Base-by-base conservation (phyloP, 2,329 filamentous ascomycete genomes). In the Sporothrix phasma region DNA sequence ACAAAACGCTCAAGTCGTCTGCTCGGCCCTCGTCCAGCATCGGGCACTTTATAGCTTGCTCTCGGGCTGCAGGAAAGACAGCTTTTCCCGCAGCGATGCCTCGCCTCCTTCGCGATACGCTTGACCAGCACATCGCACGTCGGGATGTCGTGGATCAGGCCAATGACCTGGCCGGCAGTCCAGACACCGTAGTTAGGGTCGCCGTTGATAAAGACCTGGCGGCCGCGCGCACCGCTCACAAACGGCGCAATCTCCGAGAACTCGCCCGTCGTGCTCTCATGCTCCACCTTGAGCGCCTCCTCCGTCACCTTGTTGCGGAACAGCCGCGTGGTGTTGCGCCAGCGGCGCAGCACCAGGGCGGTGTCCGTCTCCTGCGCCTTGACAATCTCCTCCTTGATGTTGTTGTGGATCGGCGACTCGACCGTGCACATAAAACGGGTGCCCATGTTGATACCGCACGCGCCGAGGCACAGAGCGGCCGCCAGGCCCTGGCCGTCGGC, bases 361-460 rank as follows among this genome's bases (percentile, higher is more conserved):
- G 94, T 99, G 75, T 97, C 91, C 24, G 89, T 92, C 81, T 99
- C 94, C 68, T 91, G 82, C 1, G 92, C 89, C 63, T 85, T 82
- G 60, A 97, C 92, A 72, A 99, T 99, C 69, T 89, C 82, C 75
- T 95, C 82, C 82, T 99, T 99, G 79, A 99, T 91, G 69, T 96
- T 96, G 58, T 85, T 74, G 77, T 99, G 94, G 68, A 99, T 89
- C 0, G 94, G 94, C 17, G 92, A 87, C 77, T 97, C 94, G 51
- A 93, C 81, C 0, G 94, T 97, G 79, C 89, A 93, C 90, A 99
- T 95, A 80, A 97, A 99, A 47, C 94, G 82, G 10, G 94, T 99
- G 65, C 94, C 94, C 94, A 99, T 99, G 78, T 99, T 99, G 78
- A 97, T 87, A 67, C 94, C 94, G 74, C 90, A 90, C 0, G 94